These are phyloP conservation scores for Aspergillus pseudonomiae DNA, from an alignment of 2,329 filamentous ascomycete genomes.

Conservation along the genomic window DNA sequence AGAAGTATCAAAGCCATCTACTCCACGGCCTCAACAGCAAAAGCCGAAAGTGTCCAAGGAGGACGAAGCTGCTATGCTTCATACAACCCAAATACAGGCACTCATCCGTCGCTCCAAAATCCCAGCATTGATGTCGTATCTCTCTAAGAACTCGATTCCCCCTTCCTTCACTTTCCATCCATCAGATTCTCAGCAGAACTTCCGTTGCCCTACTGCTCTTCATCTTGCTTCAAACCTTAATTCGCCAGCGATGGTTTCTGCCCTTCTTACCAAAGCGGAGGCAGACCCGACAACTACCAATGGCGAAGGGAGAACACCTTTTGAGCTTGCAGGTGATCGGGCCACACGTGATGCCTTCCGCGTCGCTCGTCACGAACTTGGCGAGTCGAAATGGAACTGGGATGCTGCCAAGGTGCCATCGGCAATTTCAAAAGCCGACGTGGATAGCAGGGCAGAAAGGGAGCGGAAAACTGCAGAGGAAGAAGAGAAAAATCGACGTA, in stretches of 20 bases:
- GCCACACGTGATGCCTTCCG: constrained; percentile 89
- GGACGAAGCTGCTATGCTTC: constrained; percentile 78
- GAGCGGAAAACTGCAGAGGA: constrained; percentile 71
- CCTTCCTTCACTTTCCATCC: constrained; percentile 77
- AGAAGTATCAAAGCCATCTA: constrained; percentile 36
- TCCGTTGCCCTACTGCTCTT: constrained; percentile 80
- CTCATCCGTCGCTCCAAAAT: constrained; percentile 88
- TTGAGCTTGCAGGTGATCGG: constrained; percentile 84
- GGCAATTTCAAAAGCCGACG: constrained; percentile 70
- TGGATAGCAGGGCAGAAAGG: constrained; percentile 67
- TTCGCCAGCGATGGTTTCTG: constrained; percentile 73
- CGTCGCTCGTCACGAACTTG: constrained; percentile 79
- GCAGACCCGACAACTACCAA: constrained; percentile 75
- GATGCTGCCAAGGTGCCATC: constrained; percentile 71
- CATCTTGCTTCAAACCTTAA: constrained; percentile 85
- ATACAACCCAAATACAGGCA: constrained; percentile 86
- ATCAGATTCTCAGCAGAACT: constrained; percentile 64
- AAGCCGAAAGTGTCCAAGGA: constrained; percentile 73
- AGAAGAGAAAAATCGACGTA: constrained; percentile 71
- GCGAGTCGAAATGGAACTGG: constrained; percentile 79
- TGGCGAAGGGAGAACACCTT: constrained; percentile 78
- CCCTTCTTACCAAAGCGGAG: constrained; percentile 72
- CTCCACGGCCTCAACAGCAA: constrained; percentile 36
- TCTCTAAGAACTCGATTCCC: constrained; percentile 73
- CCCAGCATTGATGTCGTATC: constrained; percentile 81